Evolutionary conservation across 176 grass and related monocot species (phyloP).

Genomic region (Rhynchospora breviuscula): DNA sequence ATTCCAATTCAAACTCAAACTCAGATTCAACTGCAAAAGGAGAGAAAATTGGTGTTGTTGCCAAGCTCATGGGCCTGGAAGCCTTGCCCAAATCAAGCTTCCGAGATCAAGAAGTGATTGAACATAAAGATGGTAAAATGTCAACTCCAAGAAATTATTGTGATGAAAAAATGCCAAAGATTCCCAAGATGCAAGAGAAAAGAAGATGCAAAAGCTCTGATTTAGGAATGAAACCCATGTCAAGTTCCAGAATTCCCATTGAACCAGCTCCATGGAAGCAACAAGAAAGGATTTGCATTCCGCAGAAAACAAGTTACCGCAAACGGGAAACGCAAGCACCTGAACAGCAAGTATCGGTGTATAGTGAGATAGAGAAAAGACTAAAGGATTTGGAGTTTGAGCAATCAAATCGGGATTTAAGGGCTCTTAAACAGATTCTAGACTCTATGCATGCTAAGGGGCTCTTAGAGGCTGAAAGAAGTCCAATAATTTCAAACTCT

Average conservation of each 20-base stretch:
- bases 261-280: slow-evolving; percentile 81
- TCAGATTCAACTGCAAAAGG: slow-evolving; percentile 17
- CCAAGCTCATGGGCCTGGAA: slow-evolving; percentile 95
- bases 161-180: slow-evolving; percentile 34
- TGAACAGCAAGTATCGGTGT: slow-evolving; percentile 60
- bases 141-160: slow-evolving; percentile 11
- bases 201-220: slow-evolving; percentile 48
- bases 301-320: slow-evolving; percentile 49
- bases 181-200: slow-evolving; percentile 35
- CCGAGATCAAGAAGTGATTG: background rate
- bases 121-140: slow-evolving; percentile 29
- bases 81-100: slow-evolving; percentile 38
- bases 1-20: slow-evolving; percentile 32
- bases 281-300: slow-evolving; percentile 56
- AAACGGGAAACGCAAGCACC: slow-evolving; percentile 35
- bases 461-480: slow-evolving; percentile 60
- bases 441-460: slow-evolving; percentile 94
- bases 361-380: slow-evolving; percentile 84
- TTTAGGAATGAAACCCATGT: slow-evolving; percentile 36
- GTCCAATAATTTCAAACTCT: slow-evolving; percentile 27
- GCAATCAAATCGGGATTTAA: slow-evolving; percentile 61
- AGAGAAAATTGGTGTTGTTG: slow-evolving; percentile 66
- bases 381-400: slow-evolving; percentile 87
- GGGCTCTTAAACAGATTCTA: slow-evolving; percentile 77
- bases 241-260: slow-evolving; percentile 58